Percentiles rank a stretch among this genome's conserved stretches.
Conservation (phyloP, 306 rosid species). For the Rosa chinensis region DNA sequence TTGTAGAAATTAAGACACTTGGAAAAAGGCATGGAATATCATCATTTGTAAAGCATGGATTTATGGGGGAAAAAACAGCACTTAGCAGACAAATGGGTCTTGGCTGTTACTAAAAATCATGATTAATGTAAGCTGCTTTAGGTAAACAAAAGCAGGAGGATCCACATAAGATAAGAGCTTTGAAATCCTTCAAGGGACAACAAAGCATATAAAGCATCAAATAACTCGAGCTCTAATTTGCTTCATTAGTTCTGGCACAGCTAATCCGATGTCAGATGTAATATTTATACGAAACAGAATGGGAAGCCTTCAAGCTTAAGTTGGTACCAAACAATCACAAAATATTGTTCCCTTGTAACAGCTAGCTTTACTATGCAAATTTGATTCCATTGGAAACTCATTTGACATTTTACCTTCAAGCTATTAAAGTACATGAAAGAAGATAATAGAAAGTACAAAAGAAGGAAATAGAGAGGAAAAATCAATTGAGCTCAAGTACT, state of each 20-base stretch:
- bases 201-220: conserved; percentile 23
- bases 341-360: background rate
- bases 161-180: conserved; percentile 30
- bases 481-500: background rate
- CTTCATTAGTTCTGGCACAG: background rate
- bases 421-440: background rate
- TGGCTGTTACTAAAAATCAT: conserved; percentile 37
- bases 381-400: conserved; percentile 7
- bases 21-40: conserved; percentile 30
- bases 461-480: background rate
- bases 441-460: background rate
- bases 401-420: background rate
- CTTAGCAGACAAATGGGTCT: conserved; percentile 40
- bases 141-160: conserved; percentile 20
- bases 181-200: conserved; percentile 33
- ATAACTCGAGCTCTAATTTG: conserved; percentile 2
- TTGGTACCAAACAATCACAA: conserved; percentile 1
- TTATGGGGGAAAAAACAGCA: conserved; percentile 37
- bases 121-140: conserved; percentile 31
- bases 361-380: conserved; percentile 9
- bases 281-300: background rate
- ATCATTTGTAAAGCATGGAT: conserved; percentile 42
- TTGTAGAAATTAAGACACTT: conserved; percentile 28
- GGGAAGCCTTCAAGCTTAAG: background rate
- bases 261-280: background rate